Evolutionary conservation across 2,329 filamentous ascomycete species (phyloP).

Genomic region (Clarireedia homoeocarpa): DNA sequence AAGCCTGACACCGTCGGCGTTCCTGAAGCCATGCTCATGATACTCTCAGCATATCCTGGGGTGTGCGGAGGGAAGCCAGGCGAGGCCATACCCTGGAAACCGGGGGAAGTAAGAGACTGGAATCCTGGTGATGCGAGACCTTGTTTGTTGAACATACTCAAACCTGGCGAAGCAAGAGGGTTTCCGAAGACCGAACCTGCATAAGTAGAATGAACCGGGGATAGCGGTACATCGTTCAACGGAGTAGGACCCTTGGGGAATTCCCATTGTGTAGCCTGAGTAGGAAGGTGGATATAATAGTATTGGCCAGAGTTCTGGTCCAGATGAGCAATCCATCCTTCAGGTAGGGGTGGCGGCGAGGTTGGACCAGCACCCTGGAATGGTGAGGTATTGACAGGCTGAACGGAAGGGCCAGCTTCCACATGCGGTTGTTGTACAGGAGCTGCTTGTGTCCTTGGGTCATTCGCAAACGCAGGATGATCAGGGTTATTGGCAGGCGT

Average conservation of each 20-base stretch:
- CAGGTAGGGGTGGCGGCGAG: conserved; percentile 86
- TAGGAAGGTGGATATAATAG: conserved; percentile 95
- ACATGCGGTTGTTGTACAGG: conserved; percentile 17
- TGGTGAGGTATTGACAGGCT: conserved; percentile 31
- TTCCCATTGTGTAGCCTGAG: conserved; percentile 96
- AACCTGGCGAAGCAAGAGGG: conserved; percentile 60
- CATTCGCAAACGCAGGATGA: conserved; percentile 89
- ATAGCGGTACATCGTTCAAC: conserved; percentile 71
- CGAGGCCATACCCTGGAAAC: background rate
- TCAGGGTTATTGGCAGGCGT: conserved; percentile 45
- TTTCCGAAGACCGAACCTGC: conserved; percentile 61
- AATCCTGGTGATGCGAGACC: conserved; percentile 43
- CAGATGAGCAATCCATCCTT: conserved; percentile 96
- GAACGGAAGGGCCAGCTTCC: conserved; percentile 20
- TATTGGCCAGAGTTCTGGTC: conserved; percentile 96
- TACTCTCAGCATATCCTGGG: conserved; percentile 77
- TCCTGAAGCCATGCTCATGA: conserved; percentile 70
- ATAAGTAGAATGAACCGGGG: conserved; percentile 52
- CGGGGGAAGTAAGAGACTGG: background rate
- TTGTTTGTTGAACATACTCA: conserved; percentile 46
- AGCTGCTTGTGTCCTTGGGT: conserved; percentile 43
- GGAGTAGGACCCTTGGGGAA: conserved; percentile 95
- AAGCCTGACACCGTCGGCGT: conserved; percentile 77
- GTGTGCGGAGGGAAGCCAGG: conserved; percentile 63
- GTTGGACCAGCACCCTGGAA: conserved; percentile 53